Evolutionary conservation across 805 yeast genomes (phyloP).

Genomic region (Lachancea kluyveri): DNA sequence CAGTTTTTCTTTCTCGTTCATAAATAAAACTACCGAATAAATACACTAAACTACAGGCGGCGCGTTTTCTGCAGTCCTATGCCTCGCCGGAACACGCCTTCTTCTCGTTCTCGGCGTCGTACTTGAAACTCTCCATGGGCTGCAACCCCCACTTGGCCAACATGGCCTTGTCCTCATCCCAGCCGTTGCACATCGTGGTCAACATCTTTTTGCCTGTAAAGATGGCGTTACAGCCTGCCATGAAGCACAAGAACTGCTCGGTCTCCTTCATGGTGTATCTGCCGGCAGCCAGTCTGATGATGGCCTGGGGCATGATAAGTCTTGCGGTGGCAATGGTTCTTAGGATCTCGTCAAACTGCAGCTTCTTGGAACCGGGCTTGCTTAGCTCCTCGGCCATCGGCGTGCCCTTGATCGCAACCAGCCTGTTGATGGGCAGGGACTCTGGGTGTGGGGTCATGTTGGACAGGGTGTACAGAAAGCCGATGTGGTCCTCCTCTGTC

Average conservation of each 20-base stretch:
- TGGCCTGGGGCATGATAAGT: conserved; percentile 63
- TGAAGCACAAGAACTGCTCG: conserved; percentile 68
- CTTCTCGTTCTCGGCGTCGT: conserved; percentile 10
- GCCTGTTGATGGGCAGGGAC: conserved; percentile 70
- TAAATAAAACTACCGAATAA: too few relatives aligned
- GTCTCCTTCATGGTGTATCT: conserved; percentile 73
- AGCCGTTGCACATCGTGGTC: conserved; percentile 76
- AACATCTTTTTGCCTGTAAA: conserved; percentile 79
- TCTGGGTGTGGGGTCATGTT: conserved; percentile 73
- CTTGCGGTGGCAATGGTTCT: conserved; percentile 75
- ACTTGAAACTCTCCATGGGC: conserved; percentile 45
- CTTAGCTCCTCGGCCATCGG: conserved; percentile 56
- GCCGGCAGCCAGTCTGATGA: conserved; percentile 74
- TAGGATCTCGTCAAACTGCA: conserved; percentile 56
- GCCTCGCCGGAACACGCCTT: conserved; percentile 1
- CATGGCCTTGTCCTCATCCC: conserved; percentile 76
- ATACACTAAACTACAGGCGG: too few relatives aligned
- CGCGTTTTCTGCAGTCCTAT: background rate
- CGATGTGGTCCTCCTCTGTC: conserved; percentile 61
- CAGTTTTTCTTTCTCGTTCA: too few relatives aligned
- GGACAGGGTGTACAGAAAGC: conserved; percentile 59
- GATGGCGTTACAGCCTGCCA: conserved; percentile 75
- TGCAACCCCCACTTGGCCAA: conserved; percentile 61
- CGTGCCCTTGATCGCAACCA: conserved; percentile 76
- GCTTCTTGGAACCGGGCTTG: conserved; percentile 35